Evolutionary conservation across 805 yeast species (phyloP).

Genomic region (Wickerhamomyces bovis): DNA sequence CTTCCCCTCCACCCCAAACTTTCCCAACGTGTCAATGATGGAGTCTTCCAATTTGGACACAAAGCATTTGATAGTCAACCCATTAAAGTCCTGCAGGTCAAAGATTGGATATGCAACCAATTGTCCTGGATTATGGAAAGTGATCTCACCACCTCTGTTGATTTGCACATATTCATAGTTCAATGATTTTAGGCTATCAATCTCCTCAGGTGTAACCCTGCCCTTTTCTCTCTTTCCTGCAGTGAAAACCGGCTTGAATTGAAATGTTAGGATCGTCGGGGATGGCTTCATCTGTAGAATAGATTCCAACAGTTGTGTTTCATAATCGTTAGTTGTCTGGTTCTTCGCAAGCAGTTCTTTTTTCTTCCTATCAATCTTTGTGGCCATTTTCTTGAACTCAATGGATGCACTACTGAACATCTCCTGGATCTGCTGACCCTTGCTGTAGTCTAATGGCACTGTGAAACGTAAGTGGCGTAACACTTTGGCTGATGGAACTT

Average conservation of each 20-base stretch:
- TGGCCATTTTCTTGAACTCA: constrained; percentile 47
- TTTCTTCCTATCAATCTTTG: constrained; percentile 39
- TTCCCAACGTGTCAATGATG: constrained; percentile 40
- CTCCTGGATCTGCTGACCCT: constrained; percentile 54
- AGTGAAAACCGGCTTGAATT: constrained; percentile 82
- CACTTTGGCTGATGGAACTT: constrained; percentile 27
- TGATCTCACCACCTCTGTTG: constrained; percentile 90
- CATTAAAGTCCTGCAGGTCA: constrained; percentile 56
- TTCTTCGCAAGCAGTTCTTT: constrained; percentile 34
- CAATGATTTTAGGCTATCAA: constrained; percentile 23
- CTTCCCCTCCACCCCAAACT: constrained; percentile 35
- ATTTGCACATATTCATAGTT: constrained; percentile 71
- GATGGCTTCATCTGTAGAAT: constrained; percentile 45
- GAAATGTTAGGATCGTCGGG: constrained; percentile 74
- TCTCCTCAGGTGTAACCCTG: constrained; percentile 30
- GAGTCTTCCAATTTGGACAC: constrained; percentile 58
- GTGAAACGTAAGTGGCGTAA: constrained; percentile 41
- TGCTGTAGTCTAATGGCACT: constrained; percentile 32
- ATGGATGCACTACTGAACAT: constrained; percentile 50
- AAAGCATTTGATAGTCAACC: constrained; percentile 57
- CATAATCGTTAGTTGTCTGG: constrained; percentile 39
- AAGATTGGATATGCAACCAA: constrained; percentile 76
- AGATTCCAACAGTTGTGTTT: constrained; percentile 37
- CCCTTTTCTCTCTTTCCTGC: constrained; percentile 81
- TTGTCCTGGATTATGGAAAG: constrained; percentile 97